Conservation (phyloP, 192 early-diverging fungal species). For the Backusella morwellensis region DNA sequence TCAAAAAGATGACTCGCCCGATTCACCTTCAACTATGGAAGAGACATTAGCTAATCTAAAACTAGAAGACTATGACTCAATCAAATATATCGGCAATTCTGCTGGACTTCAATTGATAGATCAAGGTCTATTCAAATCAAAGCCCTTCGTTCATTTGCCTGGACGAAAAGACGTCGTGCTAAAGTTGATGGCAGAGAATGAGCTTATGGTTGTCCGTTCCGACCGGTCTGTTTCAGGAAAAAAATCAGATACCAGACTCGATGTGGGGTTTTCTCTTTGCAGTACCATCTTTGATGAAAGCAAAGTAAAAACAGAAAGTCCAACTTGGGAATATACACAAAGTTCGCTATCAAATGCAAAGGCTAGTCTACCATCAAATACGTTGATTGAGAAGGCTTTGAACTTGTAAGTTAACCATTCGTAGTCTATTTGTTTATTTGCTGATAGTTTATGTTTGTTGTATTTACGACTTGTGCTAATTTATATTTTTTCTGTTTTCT, state of each 20-base stretch:
- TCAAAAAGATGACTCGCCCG: background rate
- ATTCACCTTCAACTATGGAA: conserved; percentile 5
- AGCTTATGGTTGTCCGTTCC: conserved; percentile 30
- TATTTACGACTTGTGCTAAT: background rate
- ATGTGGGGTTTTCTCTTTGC: conserved; percentile 26
- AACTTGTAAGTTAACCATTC: conserved; percentile 6
- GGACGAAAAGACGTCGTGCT: conserved; percentile 28
- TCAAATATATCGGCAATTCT: conserved; percentile 27
- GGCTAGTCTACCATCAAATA: background rate
- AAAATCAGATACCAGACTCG: conserved; percentile 12
- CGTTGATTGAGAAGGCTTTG: conserved; percentile 12
- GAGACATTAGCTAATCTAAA: conserved; percentile 17
- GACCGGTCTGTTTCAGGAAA: conserved; percentile 22
- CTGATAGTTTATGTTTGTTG: background rate
- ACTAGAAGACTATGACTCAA: conserved; percentile 31
- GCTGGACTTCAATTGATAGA: conserved; percentile 32
- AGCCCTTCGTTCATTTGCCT: conserved; percentile 23
- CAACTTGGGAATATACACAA: background rate
- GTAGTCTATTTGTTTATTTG: background rate
- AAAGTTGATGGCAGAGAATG: conserved; percentile 24
- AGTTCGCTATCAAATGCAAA: background rate
- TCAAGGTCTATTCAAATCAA: conserved; percentile 26
- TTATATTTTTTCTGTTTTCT: conserved; percentile 11
- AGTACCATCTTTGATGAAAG: conserved; percentile 20
- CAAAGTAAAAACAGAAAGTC: background rate